Conservation (phyloP, 441 rosid species). For the Sinapis alba region DNA sequence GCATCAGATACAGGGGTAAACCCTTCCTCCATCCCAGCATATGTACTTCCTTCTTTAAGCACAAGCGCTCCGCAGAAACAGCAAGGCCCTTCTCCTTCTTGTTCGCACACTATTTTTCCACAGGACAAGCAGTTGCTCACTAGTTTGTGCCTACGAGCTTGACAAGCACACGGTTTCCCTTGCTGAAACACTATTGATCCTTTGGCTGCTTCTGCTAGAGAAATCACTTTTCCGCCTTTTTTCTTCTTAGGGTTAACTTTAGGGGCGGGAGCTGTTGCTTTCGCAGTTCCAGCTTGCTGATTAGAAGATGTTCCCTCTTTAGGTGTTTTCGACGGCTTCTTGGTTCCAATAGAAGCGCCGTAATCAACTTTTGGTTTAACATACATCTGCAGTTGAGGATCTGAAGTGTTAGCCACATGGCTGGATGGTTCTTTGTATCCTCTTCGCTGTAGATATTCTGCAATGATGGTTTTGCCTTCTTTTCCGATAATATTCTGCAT, state of each 20-base stretch:
- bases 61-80: conserved; percentile 86
- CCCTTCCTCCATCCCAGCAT: conserved; percentile 82
- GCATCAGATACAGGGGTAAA: conserved; percentile 67
- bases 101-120: conserved; percentile 94
- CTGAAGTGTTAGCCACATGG: conserved; percentile 39
- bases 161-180: conserved; percentile 90
- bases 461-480: conserved; percentile 70
- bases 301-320: conserved; percentile 46
- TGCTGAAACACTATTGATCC: conserved; percentile 91
- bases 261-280: conserved; percentile 25
- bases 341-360: conserved; percentile 49
- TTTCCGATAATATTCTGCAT: conserved; percentile 78
- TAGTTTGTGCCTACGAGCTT: conserved; percentile 77
- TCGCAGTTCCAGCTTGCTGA: conserved; percentile 43
- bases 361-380: conserved; percentile 69
- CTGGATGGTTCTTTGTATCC: conserved; percentile 54
- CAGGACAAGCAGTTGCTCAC: conserved; percentile 96
- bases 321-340: conserved; percentile 46
- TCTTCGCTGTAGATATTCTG: conserved; percentile 71
- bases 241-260: conserved; percentile 69
- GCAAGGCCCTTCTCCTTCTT: conserved; percentile 97
- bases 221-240: conserved; percentile 79
- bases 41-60: conserved; percentile 83
- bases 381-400: conserved; percentile 70
- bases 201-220: conserved; percentile 92